Evolutionary conservation across 192 early-diverging fungal species (phyloP).

Genomic region (Coemansia biformis): DNA sequence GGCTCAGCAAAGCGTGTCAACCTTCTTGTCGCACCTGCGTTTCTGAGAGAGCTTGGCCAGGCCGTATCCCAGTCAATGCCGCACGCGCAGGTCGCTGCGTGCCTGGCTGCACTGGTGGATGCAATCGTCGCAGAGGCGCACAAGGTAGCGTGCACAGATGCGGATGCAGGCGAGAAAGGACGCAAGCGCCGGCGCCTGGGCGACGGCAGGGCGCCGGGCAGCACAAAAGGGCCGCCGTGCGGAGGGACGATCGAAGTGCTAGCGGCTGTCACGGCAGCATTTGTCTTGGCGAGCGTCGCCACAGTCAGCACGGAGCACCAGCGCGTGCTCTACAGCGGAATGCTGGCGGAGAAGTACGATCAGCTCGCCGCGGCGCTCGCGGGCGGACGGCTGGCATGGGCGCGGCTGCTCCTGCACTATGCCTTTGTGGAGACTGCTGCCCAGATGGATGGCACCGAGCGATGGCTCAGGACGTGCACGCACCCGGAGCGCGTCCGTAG

Average conservation of each 20-base stretch:
- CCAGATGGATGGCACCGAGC: slow-evolving; percentile 27
- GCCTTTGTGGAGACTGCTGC: slow-evolving; percentile 25
- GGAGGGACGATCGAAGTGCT: slow-evolving; percentile 5
- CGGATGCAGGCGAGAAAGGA: neutral
- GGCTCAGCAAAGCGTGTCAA: slow-evolving; percentile 1
- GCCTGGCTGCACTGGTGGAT: slow-evolving; percentile 14
- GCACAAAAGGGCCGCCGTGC: neutral
- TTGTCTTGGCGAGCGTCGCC: slow-evolving; percentile 23
- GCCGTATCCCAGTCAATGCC: slow-evolving; percentile 42
- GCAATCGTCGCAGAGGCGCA: slow-evolving; percentile 7
- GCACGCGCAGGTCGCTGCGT: slow-evolving; percentile 19
- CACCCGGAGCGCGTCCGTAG: slow-evolving; percentile 15
- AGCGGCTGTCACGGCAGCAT: slow-evolving; percentile 18
- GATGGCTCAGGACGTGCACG: slow-evolving; percentile 29
- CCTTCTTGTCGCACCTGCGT: slow-evolving; percentile 15
- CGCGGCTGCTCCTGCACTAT: slow-evolving; percentile 37
- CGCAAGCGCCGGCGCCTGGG: slow-evolving; percentile 26
- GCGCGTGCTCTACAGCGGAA: slow-evolving; percentile 11
- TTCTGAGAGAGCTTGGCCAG: slow-evolving; percentile 9
- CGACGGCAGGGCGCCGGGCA: too few relatives aligned
- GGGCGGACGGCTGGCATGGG: slow-evolving; percentile 11
- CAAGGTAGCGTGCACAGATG: neutral
- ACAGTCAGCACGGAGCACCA: slow-evolving; percentile 36
- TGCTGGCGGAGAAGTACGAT: slow-evolving; percentile 11
- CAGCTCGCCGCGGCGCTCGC: slow-evolving; percentile 4